phyloP scores from a whole-genome alignment of 164 flowering plant species.

The Annona squamosa region DNA sequence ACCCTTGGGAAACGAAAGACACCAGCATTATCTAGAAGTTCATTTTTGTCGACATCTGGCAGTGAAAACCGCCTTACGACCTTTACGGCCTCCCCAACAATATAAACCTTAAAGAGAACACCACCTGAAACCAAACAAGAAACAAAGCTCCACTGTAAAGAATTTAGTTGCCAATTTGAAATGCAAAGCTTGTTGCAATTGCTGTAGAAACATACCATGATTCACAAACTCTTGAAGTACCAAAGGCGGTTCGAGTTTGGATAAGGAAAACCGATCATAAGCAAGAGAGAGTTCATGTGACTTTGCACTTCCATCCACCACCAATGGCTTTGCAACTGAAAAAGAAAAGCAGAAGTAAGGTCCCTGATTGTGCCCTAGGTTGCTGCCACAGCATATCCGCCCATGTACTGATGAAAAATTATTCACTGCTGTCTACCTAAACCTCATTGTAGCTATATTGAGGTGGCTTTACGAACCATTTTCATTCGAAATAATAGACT shows the following conservation, averaged over 20 bases:
- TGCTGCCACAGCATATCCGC: no score
- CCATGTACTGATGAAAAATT: no score
- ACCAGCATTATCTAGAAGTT: conserved; percentile 58
- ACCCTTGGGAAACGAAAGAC: conserved; percentile 84
- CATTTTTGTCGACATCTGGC: conserved; percentile 65
- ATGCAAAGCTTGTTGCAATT: not conserved
- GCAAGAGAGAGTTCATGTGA: conserved; percentile 94
- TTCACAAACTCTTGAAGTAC: conserved; percentile 97
- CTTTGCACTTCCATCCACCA: conserved; percentile 74
- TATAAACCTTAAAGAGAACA: conserved; percentile 84
- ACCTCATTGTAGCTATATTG: no score
- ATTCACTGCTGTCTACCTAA: no score
- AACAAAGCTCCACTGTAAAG: not conserved
- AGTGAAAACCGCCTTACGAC: conserved; percentile 91
- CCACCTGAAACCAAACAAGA: conserved; percentile 49
- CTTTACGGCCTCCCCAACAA: conserved; percentile 87
- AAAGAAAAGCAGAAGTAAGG: conserved; percentile 1
- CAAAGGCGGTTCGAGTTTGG: conserved; percentile 85
- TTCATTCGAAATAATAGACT: no score
- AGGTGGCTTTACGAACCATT: no score
- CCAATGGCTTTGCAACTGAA: conserved; percentile 93
- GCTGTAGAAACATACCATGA: conserved; percentile 51
- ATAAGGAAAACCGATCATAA: conserved; percentile 70
- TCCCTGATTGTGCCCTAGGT: not conserved
- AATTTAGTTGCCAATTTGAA: not conserved